Percentiles rank a stretch among this genome's conserved stretches.
Evolutionary conservation across 2,329 filamentous ascomycete genomes (phyloP).

Genomic region (Paecilomyces niveus): DNA sequence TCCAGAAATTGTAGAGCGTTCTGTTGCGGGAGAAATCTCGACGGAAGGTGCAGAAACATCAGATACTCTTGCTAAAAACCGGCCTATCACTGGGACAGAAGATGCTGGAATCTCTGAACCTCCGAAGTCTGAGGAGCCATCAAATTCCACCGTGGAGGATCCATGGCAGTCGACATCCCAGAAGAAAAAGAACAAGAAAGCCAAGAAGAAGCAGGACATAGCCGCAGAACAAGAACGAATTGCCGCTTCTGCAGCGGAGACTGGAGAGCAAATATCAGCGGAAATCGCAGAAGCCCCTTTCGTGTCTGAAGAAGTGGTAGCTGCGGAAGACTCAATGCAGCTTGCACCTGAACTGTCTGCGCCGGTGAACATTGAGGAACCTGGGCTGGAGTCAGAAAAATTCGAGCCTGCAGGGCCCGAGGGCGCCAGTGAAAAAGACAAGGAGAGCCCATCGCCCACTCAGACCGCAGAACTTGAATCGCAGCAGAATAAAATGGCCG

Average conservation of each 20-base stretch:
- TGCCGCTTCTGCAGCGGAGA: neutral
- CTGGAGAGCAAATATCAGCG: neutral
- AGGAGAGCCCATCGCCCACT: neutral
- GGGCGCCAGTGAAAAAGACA: neutral
- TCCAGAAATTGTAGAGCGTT: neutral
- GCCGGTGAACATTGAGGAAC: neutral
- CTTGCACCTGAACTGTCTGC: neutral
- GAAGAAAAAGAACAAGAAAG: constrained; percentile 16
- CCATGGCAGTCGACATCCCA: constrained; percentile 12
- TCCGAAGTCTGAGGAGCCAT: neutral
- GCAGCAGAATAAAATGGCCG: neutral
- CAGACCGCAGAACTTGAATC: neutral
- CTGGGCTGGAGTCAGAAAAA: neutral
- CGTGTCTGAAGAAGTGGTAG: neutral
- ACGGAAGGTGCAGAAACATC: neutral
- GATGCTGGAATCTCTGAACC: neutral
- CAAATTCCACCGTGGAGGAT: constrained; percentile 1
- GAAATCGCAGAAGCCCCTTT: neutral
- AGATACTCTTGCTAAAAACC: neutral
- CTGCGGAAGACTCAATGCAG: neutral
- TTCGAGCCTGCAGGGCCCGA: neutral
- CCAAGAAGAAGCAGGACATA: neutral
- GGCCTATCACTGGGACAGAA: neutral
- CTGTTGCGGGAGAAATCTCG: neutral
- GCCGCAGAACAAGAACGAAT: neutral